Evolutionary conservation across 2,329 filamentous ascomycete species (phyloP).

Genomic region (Dactylonectria macrodidyma): DNA sequence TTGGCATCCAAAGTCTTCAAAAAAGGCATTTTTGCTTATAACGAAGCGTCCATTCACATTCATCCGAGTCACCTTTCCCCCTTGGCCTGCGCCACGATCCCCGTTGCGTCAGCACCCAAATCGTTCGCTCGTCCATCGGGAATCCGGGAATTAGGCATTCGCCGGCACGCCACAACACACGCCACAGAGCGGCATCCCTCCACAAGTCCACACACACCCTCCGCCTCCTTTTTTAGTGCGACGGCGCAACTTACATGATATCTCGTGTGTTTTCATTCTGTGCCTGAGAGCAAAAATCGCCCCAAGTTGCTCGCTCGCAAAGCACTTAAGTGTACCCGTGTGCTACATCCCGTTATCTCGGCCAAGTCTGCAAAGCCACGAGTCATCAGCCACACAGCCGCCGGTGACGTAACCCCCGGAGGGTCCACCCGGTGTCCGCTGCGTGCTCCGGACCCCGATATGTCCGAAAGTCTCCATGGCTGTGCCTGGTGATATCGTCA

Average conservation of each 20-base stretch:
- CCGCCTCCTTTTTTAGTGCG: too few species aligned
- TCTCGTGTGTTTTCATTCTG: too few species aligned
- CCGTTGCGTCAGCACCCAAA: conserved; percentile 5
- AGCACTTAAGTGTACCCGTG: neutral
- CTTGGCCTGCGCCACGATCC: neutral
- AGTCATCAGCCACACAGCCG: neutral
- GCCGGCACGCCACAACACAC: conserved; percentile 3
- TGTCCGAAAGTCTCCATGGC: conserved; percentile 24
- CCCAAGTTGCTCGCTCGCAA: neutral
- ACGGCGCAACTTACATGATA: too few species aligned
- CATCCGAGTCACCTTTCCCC: neutral
- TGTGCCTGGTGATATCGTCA: conserved; percentile 24
- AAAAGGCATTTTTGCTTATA: neutral
- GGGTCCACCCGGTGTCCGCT: neutral
- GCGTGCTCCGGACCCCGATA: conserved; percentile 21
- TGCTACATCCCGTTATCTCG: neutral
- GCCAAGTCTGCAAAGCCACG: neutral
- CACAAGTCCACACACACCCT: neutral
- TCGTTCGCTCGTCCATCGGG: neutral
- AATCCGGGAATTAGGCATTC: neutral
- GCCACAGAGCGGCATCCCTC: neutral
- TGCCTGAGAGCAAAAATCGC: too few species aligned
- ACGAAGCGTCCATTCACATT: neutral
- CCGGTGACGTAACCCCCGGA: neutral
- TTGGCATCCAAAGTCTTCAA: neutral